phyloP scores from a whole-genome alignment of 768 basidiomycete species.

The Mrakia blollopis region DNA sequence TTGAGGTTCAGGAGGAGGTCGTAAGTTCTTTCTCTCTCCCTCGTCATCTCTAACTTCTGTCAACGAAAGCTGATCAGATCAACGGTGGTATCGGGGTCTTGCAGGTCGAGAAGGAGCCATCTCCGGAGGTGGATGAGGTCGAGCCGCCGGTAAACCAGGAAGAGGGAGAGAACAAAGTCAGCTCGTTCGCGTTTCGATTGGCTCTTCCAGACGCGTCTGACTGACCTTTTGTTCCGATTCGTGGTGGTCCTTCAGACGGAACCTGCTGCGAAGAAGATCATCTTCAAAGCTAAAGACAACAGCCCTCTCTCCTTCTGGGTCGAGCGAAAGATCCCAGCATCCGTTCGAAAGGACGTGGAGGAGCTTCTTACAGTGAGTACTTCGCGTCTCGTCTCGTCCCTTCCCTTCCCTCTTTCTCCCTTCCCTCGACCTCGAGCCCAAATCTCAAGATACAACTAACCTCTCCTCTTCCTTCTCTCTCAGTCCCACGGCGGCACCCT shows the following conservation, averaged over 20 bases:
- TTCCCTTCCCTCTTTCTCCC: neutral
- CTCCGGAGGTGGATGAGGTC: no score
- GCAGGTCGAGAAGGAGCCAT: no score
- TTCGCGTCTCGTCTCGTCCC: neutral
- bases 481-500: slow-evolving; percentile 1
- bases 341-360: neutral
- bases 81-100: no score
- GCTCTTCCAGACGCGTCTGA: neutral
- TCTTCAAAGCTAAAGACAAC: neutral
- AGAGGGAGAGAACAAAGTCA: neutral
- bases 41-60: no score
- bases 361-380: slow-evolving; percentile 9
- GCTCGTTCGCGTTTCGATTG: neutral
- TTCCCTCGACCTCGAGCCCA: neutral
- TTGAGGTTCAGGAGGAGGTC: neutral
- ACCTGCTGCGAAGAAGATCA: neutral
- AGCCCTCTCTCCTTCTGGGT: neutral
- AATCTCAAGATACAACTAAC: neutral
- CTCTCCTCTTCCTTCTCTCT: neutral
- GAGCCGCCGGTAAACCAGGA: neutral
- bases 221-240: neutral
- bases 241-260: neutral
- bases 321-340: neutral
- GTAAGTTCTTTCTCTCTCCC: neutral
- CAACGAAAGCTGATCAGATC: no score